Evolutionary conservation across 2,329 filamentous ascomycete genomes (phyloP).

Genomic region (Macroventuria anomochaeta): DNA sequence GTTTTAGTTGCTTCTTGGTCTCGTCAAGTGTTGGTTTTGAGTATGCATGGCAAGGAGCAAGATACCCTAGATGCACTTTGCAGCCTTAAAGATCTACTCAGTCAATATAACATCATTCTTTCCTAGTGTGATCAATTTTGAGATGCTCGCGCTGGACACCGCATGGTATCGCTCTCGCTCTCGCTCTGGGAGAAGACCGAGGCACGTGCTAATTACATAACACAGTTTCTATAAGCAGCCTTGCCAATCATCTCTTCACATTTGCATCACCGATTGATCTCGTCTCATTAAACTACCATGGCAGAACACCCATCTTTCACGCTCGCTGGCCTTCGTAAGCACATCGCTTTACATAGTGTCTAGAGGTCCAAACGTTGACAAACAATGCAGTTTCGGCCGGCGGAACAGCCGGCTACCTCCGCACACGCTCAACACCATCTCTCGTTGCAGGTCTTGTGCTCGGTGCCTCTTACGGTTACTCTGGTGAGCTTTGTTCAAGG

Average conservation of each 20-base stretch:
- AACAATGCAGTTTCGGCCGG: constrained; percentile 29
- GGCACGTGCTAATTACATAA: constrained; percentile 14
- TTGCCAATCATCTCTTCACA: neutral
- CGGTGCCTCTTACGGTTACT: constrained; percentile 35
- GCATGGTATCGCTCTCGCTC: neutral
- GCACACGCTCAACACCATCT: constrained; percentile 37
- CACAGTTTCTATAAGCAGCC: neutral
- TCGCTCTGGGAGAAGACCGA: neutral
- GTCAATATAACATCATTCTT: neutral
- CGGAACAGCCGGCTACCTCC: constrained; percentile 37
- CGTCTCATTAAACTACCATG: constrained; percentile 19
- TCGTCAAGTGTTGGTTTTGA: neutral
- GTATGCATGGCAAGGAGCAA: constrained; percentile 7
- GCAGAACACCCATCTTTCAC: constrained; percentile 42
- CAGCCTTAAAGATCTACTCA: neutral
- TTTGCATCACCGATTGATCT: neutral
- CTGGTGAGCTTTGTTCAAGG: constrained; percentile 20
- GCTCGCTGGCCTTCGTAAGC: constrained; percentile 36
- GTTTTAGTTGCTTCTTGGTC: neutral
- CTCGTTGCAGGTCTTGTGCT: constrained; percentile 37
- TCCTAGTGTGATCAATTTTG: neutral
- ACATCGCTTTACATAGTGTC: no score
- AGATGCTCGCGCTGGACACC: neutral
- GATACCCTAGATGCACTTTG: constrained; percentile 10
- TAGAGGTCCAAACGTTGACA: constrained; percentile 7